Evolutionary conservation across 176 grass and related monocot species (phyloP).

Genomic region (maize (Zea mays)): DNA sequence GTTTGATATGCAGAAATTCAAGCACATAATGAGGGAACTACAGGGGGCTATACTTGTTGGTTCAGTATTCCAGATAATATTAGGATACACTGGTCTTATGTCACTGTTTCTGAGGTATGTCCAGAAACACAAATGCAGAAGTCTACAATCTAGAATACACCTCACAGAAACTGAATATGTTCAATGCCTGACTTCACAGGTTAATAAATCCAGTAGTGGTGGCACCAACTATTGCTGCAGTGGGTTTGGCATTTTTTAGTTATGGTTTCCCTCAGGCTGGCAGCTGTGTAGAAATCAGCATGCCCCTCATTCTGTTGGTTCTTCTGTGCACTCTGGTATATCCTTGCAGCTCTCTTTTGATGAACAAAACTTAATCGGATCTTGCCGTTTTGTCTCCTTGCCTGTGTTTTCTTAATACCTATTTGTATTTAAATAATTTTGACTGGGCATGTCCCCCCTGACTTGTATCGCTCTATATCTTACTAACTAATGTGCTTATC

Average conservation of each 20-base stretch:
- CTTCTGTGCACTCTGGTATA: conserved; percentile 94
- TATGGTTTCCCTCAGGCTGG: conserved; percentile 99
- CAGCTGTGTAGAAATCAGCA: conserved; percentile 85
- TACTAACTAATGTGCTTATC: conserved; percentile 34
- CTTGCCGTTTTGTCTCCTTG: conserved; percentile 28
- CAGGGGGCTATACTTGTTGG: conserved; percentile 94
- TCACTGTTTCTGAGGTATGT: conserved; percentile 92
- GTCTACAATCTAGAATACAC: conserved; percentile 24
- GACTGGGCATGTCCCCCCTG: conserved; percentile 6
- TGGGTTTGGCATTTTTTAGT: conserved; percentile 93
- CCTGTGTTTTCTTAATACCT: conserved; percentile 1
- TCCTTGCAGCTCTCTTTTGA: conserved; percentile 11
- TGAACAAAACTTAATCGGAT: background rate
- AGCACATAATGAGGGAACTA: conserved; percentile 97
- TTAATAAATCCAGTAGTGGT: conserved; percentile 98
- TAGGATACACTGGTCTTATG: conserved; percentile 96
- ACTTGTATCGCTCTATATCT: conserved; percentile 5
- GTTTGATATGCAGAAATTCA: conserved; percentile 88
- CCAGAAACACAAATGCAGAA: conserved; percentile 9
- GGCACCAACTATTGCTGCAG: conserved; percentile 83
- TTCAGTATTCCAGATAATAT: conserved; percentile 94
- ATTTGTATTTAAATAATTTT: conserved; percentile 2
- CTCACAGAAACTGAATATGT: conserved; percentile 11
- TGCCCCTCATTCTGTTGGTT: conserved; percentile 88
- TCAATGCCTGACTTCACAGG: conserved; percentile 43